These are phyloP conservation scores for Dipteronia dyeriana DNA, from an alignment of 345 rosid species.

Conservation along the genomic window DNA sequence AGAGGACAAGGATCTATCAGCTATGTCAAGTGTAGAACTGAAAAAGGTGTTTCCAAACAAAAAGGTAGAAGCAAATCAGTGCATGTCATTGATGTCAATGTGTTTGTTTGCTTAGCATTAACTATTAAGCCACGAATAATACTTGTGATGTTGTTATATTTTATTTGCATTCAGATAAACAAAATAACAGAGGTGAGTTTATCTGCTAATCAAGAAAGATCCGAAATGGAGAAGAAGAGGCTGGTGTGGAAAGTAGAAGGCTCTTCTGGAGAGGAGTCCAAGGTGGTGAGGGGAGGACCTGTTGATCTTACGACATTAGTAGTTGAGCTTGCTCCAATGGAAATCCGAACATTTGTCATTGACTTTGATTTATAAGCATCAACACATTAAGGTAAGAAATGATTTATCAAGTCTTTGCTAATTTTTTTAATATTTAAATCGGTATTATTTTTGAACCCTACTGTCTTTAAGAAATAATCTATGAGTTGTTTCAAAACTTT, in stretches of 20 bases:
- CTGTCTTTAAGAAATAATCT: background rate
- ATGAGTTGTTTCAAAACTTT: background rate
- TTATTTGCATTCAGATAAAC: conserved; percentile 33
- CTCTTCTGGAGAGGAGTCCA: conserved; percentile 13
- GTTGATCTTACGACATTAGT: conserved; percentile 48
- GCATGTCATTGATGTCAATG: background rate
- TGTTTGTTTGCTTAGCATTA: background rate
- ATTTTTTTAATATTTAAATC: background rate
- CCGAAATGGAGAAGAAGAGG: conserved; percentile 62
- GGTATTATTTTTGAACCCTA: background rate
- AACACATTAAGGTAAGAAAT: conserved; percentile 1
- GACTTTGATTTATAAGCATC: conserved; percentile 18
- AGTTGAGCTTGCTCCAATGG: conserved; percentile 70
- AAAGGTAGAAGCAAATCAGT: conserved; percentile 40
- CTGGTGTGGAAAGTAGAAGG: conserved; percentile 55
- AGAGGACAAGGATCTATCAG: conserved; percentile 80
- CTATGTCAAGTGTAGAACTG: conserved; percentile 63
- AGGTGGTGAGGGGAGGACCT: conserved; percentile 43
- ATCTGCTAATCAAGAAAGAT: conserved; percentile 61
- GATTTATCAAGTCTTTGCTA: background rate
- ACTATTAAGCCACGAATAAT: background rate
- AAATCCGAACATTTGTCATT: conserved; percentile 57
- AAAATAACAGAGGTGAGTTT: conserved; percentile 44
- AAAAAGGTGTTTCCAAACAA: conserved; percentile 58
- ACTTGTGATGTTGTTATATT: background rate